Conservation (phyloP, 306 rosid species). For the Herpetospermum pedunculosum region DNA sequence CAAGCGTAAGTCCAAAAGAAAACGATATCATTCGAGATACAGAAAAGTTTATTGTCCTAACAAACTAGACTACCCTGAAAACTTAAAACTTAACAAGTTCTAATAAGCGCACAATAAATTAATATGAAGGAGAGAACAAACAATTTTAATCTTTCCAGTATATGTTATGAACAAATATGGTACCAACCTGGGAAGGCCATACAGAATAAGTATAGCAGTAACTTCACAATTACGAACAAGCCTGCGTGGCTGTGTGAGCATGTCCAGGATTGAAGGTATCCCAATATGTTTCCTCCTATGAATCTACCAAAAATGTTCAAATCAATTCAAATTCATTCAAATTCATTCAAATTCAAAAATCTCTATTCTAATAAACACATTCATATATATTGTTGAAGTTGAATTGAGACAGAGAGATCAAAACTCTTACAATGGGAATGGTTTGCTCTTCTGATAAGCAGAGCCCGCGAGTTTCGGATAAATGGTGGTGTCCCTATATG, state of each 20-base stretch:
- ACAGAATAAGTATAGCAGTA: slow-evolving; percentile 85
- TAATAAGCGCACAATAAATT: not conserved
- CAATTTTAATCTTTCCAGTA: no score
- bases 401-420: not conserved
- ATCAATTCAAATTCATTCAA: not conserved
- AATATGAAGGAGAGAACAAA: not conserved
- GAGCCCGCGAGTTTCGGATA: slow-evolving; percentile 91
- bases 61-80: not conserved
- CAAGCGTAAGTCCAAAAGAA: not conserved
- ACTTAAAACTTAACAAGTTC: not conserved
- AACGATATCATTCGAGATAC: not conserved
- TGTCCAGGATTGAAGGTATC: slow-evolving; percentile 48
- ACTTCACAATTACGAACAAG: slow-evolving; percentile 78
- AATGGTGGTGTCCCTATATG: slow-evolving; percentile 70
- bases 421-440: not conserved
- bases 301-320: slow-evolving; percentile 33
- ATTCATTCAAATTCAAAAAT: not conserved
- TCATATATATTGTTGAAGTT: not conserved
- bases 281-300: slow-evolving; percentile 55
- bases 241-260: slow-evolving; percentile 63
- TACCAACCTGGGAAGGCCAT: slow-evolving; percentile 88
- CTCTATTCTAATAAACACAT: not conserved
- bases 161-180: not conserved
- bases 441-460: slow-evolving; percentile 91
- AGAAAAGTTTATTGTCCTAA: not conserved